These are phyloP conservation scores for Diaporthe citriasiana DNA, from an alignment of 2,329 filamentous ascomycete genomes.

Conservation along the genomic window DNA sequence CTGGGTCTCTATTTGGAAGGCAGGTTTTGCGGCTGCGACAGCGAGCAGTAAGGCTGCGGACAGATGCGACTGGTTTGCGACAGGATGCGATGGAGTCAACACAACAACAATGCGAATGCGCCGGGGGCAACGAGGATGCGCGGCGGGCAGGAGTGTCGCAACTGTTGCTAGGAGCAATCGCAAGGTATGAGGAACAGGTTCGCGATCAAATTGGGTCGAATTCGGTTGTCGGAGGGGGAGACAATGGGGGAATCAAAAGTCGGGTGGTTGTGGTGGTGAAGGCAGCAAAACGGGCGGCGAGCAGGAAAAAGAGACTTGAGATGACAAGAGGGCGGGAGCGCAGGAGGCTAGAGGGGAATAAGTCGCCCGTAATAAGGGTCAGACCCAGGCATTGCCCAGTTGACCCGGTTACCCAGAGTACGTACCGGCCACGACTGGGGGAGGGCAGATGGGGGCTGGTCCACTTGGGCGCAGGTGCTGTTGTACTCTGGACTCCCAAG, in stretches of 20 bases:
- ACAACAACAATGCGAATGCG: conserved; percentile 36
- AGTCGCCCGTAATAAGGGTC: conserved; percentile 40
- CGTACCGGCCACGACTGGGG: conserved; percentile 26
- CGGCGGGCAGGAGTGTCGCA: conserved; percentile 14
- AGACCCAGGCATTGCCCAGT: conserved; percentile 34
- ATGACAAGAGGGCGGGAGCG: conserved; percentile 41
- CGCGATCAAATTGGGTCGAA: conserved; percentile 33
- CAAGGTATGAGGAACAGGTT: conserved; percentile 34
- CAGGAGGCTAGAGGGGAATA: conserved; percentile 42
- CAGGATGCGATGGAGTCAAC: conserved; percentile 28
- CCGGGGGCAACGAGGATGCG: conserved; percentile 39
- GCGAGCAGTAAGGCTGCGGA: conserved; percentile 7
- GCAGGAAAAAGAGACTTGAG: conserved; percentile 39
- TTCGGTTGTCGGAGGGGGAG: conserved; percentile 29
- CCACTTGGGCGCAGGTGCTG: conserved; percentile 29
- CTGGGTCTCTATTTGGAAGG: not conserved
- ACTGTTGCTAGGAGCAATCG: conserved; percentile 26
- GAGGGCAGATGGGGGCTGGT: conserved; percentile 5
- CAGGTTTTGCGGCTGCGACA: conserved; percentile 11
- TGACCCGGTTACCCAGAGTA: conserved; percentile 29
- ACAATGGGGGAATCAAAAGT: conserved; percentile 33
- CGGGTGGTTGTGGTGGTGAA: conserved; percentile 27
- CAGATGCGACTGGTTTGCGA: conserved; percentile 38
- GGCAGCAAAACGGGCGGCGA: conserved; percentile 37
- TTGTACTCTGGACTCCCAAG: conserved; percentile 30